phyloP scores from a whole-genome alignment of 345 rosid species.

The Acer yangbiense region DNA sequence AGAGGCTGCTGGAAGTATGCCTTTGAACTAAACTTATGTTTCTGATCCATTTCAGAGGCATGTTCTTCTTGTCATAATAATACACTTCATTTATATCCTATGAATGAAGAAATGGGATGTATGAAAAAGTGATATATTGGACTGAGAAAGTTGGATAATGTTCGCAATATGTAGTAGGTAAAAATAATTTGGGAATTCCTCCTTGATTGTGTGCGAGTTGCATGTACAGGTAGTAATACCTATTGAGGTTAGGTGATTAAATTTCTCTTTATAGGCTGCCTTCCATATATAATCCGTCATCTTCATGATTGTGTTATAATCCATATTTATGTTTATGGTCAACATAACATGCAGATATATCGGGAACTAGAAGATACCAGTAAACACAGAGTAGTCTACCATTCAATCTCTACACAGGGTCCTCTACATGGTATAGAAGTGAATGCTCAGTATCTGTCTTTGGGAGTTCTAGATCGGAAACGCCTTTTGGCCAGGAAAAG shows the following conservation, averaged over 20 bases:
- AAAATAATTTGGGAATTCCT: neutral
- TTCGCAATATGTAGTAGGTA: neutral
- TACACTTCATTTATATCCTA: constrained; percentile 6
- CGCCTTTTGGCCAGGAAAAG: constrained; percentile 84
- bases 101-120: neutral
- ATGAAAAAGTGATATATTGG: neutral
- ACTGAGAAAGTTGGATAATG: neutral
- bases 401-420: constrained; percentile 60
- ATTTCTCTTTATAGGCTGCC: constrained; percentile 2
- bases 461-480: constrained; percentile 75
- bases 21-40: neutral
- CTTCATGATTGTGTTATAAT: neutral
- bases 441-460: constrained; percentile 67
- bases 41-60: neutral
- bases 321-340: constrained; percentile 9
- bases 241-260: neutral
- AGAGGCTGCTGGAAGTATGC: neutral
- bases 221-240: neutral
- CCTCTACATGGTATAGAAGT: constrained; percentile 70
- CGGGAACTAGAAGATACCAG: constrained; percentile 77
- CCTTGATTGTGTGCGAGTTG: neutral
- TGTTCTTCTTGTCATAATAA: neutral
- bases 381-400: constrained; percentile 60
- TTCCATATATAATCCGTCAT: neutral
- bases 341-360: constrained; percentile 63